A percentile compares a stretch with the other conserved stretches of the same genome.
Conservation (phyloP, 2,329 filamentous ascomycete species). For the Bertia moriformis region DNA sequence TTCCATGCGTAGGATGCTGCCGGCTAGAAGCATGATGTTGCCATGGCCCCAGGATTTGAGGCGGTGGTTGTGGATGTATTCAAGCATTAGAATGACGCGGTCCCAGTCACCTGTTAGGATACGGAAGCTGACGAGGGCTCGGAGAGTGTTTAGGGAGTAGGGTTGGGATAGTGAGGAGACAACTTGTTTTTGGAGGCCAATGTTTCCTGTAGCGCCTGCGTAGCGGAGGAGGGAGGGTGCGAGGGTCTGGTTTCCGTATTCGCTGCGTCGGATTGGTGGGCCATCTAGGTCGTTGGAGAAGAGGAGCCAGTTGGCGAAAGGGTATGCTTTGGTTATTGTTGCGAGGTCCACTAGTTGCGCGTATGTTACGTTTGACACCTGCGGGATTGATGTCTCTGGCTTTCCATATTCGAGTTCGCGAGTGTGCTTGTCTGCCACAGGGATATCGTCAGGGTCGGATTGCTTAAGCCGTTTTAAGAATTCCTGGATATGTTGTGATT, state of each 20-base stretch:
- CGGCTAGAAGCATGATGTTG: background rate
- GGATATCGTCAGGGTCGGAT: background rate
- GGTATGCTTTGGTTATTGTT: background rate
- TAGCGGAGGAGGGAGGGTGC: background rate
- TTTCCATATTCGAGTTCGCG: too few species aligned
- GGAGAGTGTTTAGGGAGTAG: background rate
- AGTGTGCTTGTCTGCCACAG: too few species aligned
- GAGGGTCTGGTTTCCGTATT: background rate
- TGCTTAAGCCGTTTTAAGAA: background rate
- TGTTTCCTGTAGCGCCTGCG: background rate
- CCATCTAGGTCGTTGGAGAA: background rate
- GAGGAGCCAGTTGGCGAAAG: background rate
- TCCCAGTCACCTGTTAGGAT: background rate
- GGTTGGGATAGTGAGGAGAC: background rate
- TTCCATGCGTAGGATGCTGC: background rate
- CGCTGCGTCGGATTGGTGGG: background rate
- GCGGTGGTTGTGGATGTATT: background rate
- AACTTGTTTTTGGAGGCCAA: background rate
- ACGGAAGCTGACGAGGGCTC: background rate
- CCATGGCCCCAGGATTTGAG: background rate
- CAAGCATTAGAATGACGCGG: background rate
- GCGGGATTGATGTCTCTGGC: background rate
- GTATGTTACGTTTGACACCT: background rate
- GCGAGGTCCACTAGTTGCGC: background rate
- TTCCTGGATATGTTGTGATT: background rate